Conservation (phyloP, 2,329 filamentous ascomycete genomes). For the Colletotrichum orbiculare region DNA sequence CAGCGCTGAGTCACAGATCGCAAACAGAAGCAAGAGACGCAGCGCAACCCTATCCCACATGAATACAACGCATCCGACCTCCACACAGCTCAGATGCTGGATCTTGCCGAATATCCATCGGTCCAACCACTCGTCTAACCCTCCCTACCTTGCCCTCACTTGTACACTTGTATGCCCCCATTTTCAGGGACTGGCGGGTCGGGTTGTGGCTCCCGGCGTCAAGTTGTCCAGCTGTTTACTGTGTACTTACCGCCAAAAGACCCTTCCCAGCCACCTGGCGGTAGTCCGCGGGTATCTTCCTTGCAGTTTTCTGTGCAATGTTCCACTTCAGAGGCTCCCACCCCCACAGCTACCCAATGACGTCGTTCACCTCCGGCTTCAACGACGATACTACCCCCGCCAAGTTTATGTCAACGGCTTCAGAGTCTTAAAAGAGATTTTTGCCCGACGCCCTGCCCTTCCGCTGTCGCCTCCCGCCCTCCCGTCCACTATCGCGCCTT, state of each 20-base stretch:
- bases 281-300: slow-evolving; percentile 18
- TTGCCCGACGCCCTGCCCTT: slow-evolving; percentile 26
- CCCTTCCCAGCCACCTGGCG: neutral
- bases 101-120: slow-evolving; percentile 34
- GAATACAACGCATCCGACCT: slow-evolving; percentile 23
- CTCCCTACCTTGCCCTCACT: neutral
- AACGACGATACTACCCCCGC: slow-evolving; percentile 31
- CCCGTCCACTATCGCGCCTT: slow-evolving; percentile 23
- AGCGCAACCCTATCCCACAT: slow-evolving; percentile 10
- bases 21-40: slow-evolving; percentile 6
- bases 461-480: slow-evolving; percentile 27
- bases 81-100: slow-evolving; percentile 33
- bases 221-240: slow-evolving; percentile 9
- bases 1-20: slow-evolving; percentile 23
- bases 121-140: slow-evolving; percentile 18
- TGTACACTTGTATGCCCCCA: neutral
- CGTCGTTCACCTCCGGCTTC: slow-evolving; percentile 32
- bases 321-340: slow-evolving; percentile 27
- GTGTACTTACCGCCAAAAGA: slow-evolving; percentile 6
- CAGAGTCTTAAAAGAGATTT: slow-evolving; percentile 27
- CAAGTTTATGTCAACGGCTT: slow-evolving; percentile 34
- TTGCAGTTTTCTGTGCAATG: slow-evolving; percentile 3
- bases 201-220: slow-evolving; percentile 1
- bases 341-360: slow-evolving; percentile 35
- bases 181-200: slow-evolving; percentile 32